These are phyloP conservation scores for Aphanomyces cochlioides DNA, from an alignment of 352 stramenopile species.

Conservation along the genomic window DNA sequence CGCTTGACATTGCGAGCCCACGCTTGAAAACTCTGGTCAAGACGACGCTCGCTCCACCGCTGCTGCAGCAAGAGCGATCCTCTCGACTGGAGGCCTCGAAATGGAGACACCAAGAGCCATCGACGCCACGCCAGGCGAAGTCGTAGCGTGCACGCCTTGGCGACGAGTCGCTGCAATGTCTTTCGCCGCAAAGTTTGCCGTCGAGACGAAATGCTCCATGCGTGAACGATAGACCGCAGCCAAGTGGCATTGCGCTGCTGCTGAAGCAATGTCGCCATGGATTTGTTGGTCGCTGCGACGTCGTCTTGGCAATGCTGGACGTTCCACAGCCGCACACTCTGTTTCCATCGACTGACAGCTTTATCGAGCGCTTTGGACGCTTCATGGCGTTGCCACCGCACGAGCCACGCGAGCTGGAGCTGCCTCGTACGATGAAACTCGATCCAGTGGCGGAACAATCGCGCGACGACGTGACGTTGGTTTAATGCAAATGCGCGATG, in stretches of 20 bases:
- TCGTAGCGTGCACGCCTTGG: background rate
- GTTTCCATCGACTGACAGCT: too few relatives aligned
- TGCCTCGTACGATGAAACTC: too few relatives aligned
- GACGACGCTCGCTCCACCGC: background rate
- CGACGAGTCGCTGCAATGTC: too few relatives aligned
- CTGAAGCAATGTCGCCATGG: background rate
- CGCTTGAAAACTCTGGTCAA: background rate
- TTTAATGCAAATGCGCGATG: too few relatives aligned
- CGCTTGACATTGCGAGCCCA: background rate
- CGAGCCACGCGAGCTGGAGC: too few relatives aligned
- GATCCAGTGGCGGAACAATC: too few relatives aligned
- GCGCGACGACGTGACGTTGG: too few relatives aligned
- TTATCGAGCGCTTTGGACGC: too few relatives aligned
- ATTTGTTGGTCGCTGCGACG: background rate
- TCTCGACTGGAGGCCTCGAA: background rate
- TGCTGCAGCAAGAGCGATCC: background rate
- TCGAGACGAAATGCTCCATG: background rate
- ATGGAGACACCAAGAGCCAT: background rate
- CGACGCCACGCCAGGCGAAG: background rate
- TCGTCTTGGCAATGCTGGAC: background rate
- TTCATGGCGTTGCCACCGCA: too few relatives aligned
- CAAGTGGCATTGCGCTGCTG: background rate
- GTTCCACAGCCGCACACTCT: too few relatives aligned
- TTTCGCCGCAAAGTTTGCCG: too few relatives aligned
- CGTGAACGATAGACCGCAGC: background rate